Conservation (phyloP, 2,329 filamentous ascomycete species). For the Phialophora expanda region DNA sequence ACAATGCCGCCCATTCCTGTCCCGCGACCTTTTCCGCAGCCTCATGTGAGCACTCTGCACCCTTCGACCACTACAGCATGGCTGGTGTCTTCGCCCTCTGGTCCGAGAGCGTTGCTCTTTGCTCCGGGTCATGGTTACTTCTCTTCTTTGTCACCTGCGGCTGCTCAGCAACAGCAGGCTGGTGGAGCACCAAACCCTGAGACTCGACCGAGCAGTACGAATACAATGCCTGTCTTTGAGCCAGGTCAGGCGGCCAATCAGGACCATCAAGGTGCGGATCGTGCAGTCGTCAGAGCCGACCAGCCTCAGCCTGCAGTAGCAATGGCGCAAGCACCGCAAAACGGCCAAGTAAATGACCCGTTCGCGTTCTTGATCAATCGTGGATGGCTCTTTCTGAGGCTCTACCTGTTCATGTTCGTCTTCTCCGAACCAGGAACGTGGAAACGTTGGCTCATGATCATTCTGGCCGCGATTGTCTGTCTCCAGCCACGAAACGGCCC, state of each 20-base stretch:
- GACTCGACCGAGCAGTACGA: slow-evolving; percentile 6
- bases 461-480: slow-evolving; percentile 46
- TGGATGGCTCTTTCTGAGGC: slow-evolving; percentile 63
- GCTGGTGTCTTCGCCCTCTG: slow-evolving; percentile 36
- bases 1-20: background rate
- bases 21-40: background rate
- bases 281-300: slow-evolving; percentile 16
- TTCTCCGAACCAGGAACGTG: slow-evolving; percentile 57
- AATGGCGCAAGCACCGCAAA: slow-evolving; percentile 25
- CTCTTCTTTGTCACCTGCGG: slow-evolving; percentile 14
- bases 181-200: background rate
- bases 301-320: slow-evolving; percentile 11
- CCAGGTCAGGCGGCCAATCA: background rate
- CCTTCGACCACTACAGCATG: slow-evolving; percentile 31
- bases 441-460: slow-evolving; percentile 50
- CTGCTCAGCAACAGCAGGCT: background rate
- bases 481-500: slow-evolving; percentile 51
- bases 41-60: background rate
- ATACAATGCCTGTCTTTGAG: background rate
- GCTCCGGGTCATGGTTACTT: slow-evolving; percentile 37
- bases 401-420: slow-evolving; percentile 65
- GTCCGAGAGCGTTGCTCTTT: slow-evolving; percentile 39
- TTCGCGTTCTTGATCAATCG: slow-evolving; percentile 52
- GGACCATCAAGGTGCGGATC: slow-evolving; percentile 1
- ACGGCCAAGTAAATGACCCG: slow-evolving; percentile 41